Evolutionary conservation across 768 basidiomycete genomes (phyloP).

Genomic region (Lactarius deliciosus): DNA sequence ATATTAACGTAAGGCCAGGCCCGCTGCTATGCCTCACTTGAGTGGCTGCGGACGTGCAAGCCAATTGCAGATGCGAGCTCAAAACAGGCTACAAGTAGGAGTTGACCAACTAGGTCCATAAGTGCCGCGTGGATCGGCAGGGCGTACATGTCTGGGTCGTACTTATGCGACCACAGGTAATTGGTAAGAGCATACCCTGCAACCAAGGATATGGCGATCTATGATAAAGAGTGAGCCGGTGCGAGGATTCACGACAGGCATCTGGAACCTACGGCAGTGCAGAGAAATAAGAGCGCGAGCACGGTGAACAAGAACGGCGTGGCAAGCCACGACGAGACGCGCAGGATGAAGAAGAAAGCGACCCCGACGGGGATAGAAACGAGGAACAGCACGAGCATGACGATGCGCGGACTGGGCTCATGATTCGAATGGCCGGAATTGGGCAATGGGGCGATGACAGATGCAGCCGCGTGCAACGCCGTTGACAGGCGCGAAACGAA

Average conservation of each 20-base stretch:
- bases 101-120: constrained; percentile 82
- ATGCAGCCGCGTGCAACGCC: constrained; percentile 66
- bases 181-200: constrained; percentile 67
- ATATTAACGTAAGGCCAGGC: neutral
- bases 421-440: constrained; percentile 22
- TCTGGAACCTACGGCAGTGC: constrained; percentile 60
- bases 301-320: constrained; percentile 67
- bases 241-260: neutral
- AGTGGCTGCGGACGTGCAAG: constrained; percentile 32
- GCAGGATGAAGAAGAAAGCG: constrained; percentile 67
- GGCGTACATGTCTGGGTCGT: constrained; percentile 92
- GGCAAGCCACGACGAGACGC: constrained; percentile 73
- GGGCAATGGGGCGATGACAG: constrained; percentile 27
- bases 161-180: constrained; percentile 71
- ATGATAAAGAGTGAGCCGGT: neutral
- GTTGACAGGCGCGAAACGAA: constrained; percentile 91
- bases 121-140: constrained; percentile 89
- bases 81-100: constrained; percentile 75
- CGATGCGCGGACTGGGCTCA: constrained; percentile 45
- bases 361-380: constrained; percentile 82
- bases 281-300: constrained; percentile 69
- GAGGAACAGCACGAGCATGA: constrained; percentile 65
- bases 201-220: constrained; percentile 72
- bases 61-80: constrained; percentile 56
- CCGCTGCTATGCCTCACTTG: constrained; percentile 1